These are phyloP conservation scores for Rubia peregrina DNA, from an alignment of 305 asterid genomes.

Conservation along the genomic window DNA sequence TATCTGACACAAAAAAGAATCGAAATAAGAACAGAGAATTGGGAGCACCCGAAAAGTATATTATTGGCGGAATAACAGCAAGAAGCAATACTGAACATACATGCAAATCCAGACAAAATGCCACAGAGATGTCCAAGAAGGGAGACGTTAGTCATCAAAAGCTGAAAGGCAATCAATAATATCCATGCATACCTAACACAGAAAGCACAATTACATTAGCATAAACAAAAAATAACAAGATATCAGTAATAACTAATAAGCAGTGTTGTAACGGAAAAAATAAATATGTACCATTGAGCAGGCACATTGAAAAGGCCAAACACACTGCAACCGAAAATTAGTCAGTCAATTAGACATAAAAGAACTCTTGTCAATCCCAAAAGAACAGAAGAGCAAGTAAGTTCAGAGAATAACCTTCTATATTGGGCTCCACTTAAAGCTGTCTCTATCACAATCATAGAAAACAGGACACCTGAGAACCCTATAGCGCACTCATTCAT, in stretches of 20 bases:
- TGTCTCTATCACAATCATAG: constrained; percentile 97
- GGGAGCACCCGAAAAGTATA: constrained; percentile 2
- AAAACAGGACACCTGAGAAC: constrained; percentile 86
- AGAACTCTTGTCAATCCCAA: neutral
- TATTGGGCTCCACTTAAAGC: constrained; percentile 81
- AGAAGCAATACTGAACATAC: constrained; percentile 34
- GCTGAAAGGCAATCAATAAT: constrained; percentile 80
- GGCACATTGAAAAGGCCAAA: constrained; percentile 96
- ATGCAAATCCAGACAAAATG: constrained; percentile 88
- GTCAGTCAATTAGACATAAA: constrained; percentile 14
- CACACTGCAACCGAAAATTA: constrained; percentile 49
- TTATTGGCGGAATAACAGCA: neutral
- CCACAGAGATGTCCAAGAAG: constrained; percentile 96
- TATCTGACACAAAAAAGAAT: constrained; percentile 48
- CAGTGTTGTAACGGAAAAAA: constrained; percentile 8
- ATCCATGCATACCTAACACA: constrained; percentile 83
- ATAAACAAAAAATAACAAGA: constrained; percentile 1
- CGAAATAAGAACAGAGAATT: constrained; percentile 10
- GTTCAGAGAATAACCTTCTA: constrained; percentile 54
- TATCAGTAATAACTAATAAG: constrained; percentile 1
- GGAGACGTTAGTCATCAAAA: constrained; percentile 84
- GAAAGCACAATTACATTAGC: constrained; percentile 5
- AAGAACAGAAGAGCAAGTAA: constrained; percentile 5
- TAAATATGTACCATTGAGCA: constrained; percentile 59
- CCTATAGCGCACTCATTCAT: constrained; percentile 92